phyloP scores from a whole-genome alignment of 345 rosid species.

The Adansonia digitata region DNA sequence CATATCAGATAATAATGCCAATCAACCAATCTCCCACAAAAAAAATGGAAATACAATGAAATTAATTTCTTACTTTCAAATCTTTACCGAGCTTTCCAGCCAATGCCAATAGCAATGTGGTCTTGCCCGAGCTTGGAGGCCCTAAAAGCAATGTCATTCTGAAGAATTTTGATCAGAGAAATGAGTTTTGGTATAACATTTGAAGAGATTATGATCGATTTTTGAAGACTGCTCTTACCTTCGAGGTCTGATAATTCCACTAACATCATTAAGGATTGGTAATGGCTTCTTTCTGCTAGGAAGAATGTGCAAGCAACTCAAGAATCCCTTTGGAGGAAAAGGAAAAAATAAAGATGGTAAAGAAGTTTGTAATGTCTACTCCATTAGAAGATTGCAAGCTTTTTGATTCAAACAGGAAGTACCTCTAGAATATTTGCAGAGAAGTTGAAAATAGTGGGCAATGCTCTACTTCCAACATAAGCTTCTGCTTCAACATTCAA shows the following conservation, averaged over 20 bases:
- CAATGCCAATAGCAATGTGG: background rate
- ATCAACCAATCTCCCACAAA: background rate
- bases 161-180: background rate
- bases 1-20: background rate
- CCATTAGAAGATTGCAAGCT: constrained; percentile 13
- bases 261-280: constrained; percentile 5
- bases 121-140: constrained; percentile 9
- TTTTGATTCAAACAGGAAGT: background rate
- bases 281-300: background rate
- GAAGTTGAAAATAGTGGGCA: constrained; percentile 54
- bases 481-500: constrained; percentile 60
- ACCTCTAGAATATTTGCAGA: constrained; percentile 52
- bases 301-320: constrained; percentile 2
- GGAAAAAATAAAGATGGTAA: background rate
- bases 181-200: background rate
- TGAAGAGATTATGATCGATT: background rate
- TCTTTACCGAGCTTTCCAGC: constrained; percentile 10
- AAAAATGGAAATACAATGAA: background rate
- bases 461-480: constrained; percentile 54
- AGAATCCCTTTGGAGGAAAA: background rate
- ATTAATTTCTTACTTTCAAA: background rate
- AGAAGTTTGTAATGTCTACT: background rate
- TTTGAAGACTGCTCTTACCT: background rate
- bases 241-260: constrained; percentile 4
- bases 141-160: constrained; percentile 12